Conservation (phyloP, 2,329 filamentous ascomycete genomes). For the Bimuria novae-zelandiae region DNA sequence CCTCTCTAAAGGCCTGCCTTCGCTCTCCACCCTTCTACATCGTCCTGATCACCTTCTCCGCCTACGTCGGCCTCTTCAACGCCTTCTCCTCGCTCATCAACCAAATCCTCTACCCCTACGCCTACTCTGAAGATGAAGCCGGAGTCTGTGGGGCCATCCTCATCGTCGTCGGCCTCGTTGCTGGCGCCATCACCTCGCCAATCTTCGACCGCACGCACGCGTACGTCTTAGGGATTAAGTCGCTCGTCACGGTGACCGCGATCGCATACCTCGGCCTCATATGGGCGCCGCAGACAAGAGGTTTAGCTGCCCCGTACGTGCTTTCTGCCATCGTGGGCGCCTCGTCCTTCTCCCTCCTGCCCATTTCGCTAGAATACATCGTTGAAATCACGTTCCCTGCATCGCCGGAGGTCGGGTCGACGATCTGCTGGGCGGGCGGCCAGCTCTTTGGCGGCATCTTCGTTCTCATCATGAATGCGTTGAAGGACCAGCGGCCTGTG, state of each 20-base stretch:
- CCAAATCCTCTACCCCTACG: conserved; percentile 87
- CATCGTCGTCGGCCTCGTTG: conserved; percentile 83
- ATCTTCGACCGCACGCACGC: conserved; percentile 83
- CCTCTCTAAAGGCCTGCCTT: conserved; percentile 55
- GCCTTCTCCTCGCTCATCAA: conserved; percentile 84
- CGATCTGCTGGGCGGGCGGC: conserved; percentile 82
- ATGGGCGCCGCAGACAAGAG: conserved; percentile 72
- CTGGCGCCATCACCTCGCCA: conserved; percentile 76
- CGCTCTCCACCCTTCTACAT: conserved; percentile 76
- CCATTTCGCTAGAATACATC: conserved; percentile 83
- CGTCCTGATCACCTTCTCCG: conserved; percentile 75
- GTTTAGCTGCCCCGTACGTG: conserved; percentile 71
- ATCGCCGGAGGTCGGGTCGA: conserved; percentile 81
- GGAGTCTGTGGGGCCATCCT: conserved; percentile 89
- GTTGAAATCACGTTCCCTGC: conserved; percentile 87
- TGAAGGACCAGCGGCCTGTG: conserved; percentile 54
- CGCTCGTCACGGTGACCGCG: conserved; percentile 75
- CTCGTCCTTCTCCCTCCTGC: conserved; percentile 77
- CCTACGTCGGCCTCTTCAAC: conserved; percentile 95
- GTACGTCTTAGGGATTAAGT: conserved; percentile 74
- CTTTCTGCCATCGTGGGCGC: conserved; percentile 79
- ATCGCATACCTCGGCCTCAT: conserved; percentile 76
- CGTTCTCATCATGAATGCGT: conserved; percentile 78
- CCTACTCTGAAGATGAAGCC: conserved; percentile 79
- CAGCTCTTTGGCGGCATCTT: conserved; percentile 86